Evolutionary conservation across 1,284 basidiomycete species (phyloP).

Genomic region (Trametes sp.): DNA sequence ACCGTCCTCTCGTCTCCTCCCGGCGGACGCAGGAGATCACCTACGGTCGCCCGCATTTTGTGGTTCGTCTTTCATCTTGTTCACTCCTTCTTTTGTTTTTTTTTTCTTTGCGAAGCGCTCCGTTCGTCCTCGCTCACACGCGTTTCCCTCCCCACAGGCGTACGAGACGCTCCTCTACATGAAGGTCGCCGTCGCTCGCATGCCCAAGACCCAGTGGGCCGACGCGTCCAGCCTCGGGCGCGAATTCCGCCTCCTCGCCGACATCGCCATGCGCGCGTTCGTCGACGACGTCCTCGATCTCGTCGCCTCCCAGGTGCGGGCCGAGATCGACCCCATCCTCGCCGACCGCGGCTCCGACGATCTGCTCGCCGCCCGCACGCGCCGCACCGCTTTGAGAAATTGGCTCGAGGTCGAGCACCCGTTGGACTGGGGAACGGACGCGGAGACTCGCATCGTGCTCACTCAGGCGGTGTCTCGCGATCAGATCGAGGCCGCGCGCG

Average conservation of each 20-base stretch:
- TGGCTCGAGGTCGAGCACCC: background rate
- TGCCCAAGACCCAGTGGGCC: background rate
- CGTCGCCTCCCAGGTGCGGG: background rate
- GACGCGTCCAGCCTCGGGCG: background rate
- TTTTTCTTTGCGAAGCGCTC: no score
- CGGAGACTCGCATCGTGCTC: background rate
- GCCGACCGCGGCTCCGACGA: background rate
- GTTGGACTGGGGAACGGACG: background rate
- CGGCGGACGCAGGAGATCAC: conserved; percentile 7
- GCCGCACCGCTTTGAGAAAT: background rate
- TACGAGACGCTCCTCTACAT: background rate
- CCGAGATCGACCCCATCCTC: background rate
- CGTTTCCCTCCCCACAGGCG: background rate
- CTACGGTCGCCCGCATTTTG: background rate
- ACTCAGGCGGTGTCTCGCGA: background rate
- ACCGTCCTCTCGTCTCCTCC: background rate
- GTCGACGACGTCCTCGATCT: background rate
- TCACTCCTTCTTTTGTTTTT: no score
- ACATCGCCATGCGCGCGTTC: background rate
- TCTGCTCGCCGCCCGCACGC: background rate
- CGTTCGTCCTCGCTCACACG: background rate
- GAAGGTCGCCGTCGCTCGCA: background rate
- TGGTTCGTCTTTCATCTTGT: background rate
- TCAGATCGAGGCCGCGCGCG: background rate
- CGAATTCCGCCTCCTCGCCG: background rate